Conservation (phyloP, 2,329 filamentous ascomycete species). For the Exophiala viscosa region DNA sequence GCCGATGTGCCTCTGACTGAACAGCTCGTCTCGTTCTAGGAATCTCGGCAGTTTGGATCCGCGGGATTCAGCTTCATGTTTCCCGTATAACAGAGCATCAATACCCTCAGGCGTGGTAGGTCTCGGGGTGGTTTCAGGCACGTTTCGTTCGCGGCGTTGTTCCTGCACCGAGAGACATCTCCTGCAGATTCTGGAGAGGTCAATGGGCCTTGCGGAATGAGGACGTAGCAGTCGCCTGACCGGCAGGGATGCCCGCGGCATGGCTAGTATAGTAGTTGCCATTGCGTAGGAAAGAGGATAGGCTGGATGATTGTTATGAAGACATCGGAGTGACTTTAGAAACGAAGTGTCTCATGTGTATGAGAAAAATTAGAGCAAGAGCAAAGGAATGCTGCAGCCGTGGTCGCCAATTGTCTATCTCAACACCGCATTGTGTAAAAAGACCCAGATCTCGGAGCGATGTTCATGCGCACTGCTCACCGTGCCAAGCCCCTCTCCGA, state of each 20-base stretch:
- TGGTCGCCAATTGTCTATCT: no score
- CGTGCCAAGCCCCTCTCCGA: no score
- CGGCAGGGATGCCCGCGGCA: slow-evolving; percentile 1
- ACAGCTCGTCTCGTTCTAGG: slow-evolving; percentile 9
- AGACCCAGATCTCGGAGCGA: no score
- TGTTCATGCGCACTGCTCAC: no score
- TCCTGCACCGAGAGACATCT: slow-evolving; percentile 14
- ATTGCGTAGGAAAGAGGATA: not conserved
- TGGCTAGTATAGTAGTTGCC: not conserved
- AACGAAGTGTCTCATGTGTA: no score
- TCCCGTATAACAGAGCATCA: no score
- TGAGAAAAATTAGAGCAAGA: no score
- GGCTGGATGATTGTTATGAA: no score
- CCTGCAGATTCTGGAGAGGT: slow-evolving; percentile 10
- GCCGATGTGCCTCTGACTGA: slow-evolving; percentile 77
- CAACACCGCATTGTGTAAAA: no score
- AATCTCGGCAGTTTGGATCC: slow-evolving; percentile 2
- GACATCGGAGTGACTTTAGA: no score
- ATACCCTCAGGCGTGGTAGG: no score
- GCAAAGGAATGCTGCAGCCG: no score
- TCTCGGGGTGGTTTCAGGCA: not conserved
- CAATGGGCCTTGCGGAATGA: slow-evolving; percentile 1
- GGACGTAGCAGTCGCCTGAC: slow-evolving; percentile 11
- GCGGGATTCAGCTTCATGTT: not conserved
- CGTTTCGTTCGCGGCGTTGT: not conserved